Base-by-base conservation (phyloP, 2,329 filamentous ascomycete species). In the Aquanectria penicillioides region DNA sequence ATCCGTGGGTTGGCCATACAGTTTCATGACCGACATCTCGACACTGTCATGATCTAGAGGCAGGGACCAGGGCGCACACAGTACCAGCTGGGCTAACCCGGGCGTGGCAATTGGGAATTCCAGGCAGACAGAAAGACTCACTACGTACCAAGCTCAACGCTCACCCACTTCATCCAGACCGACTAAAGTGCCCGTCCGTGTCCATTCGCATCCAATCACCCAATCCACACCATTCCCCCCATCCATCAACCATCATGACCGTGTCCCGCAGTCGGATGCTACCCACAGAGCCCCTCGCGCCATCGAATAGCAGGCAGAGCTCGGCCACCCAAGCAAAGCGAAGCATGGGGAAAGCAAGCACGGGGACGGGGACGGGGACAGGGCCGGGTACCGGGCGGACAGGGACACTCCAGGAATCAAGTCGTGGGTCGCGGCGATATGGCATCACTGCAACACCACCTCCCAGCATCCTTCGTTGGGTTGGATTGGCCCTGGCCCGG, bases 391-490 rank as follows among this genome's bases (percentile, higher is more conserved):
- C n/a, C n/a, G n/a, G n/a, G 22, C 28, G 25, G 36, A 33, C 56
- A 59, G 41, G 50, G 55, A 48, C 40, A 25, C 44, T 51, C 31
- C 28, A 43, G 51, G 48, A 59, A 55, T 60, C 52, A 61, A 64
- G 55, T 58, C 31, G 62, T 59, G 50, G 51, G 58, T 54, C 50
- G 37, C 43, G 37, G 60, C 59, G 56, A 57, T 54, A 69, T 69
- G 67, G 66, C 67, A 70, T 70, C 67, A 69, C 64, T 64, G 54
- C 66, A 66, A 66, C 57, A 70, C 60, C 65, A 67, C 57, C 62
- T 61, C 63, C 37, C 44, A 51, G 59, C 59, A 65, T 63, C 47
- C 56, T 59, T 55, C 50, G 57, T 56, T 66, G 61, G 54, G 47
- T 51, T 57, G 38, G 38, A 25, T 48, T n/a, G 44, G 36, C 47